Evolutionary conservation across 1,284 basidiomycete species (phyloP), one percentile per base, ranked within the genome.

Genomic region (Clitocybe nebularis): DNA sequence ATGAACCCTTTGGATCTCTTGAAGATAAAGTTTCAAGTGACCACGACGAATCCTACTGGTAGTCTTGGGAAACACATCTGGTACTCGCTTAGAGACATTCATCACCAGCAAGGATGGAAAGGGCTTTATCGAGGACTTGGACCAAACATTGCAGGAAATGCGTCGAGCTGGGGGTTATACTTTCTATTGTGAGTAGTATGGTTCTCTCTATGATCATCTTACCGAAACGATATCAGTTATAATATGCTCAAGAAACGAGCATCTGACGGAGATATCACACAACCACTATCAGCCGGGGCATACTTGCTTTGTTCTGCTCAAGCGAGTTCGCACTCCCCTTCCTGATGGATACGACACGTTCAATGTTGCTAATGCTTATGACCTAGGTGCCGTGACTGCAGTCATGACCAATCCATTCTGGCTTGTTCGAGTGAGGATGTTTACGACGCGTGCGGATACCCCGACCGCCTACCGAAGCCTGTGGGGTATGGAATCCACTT

Each of bases 391-490:
- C 5, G 82, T 86, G 22, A 97, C 94, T 2, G 93, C 95, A 0
- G 73, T 98, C 48, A 77, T 97, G 62, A 99, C 96, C 5, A 99
- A 99, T 64, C 96, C 96, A 0, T 84, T 99, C 54, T 99, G 95
- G 95, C 91, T 99, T 8, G 89, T 99, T 48, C 93, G 97, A 69
- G 95, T 97, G 5, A 81, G 95, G 46, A 95, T 99, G 83, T 99
- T 98, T 58, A 93, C 93, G 1, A 90, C 91, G 0, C 71, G 68
- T 4, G 62, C 75, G 17, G 73, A 77, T 44, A 77, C 82, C 45
- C 77, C 85, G 22, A 66, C 63, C 4, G 79, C 89, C 1, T 94
- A 95, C 62, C 75, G 77, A n/a, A 80, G 84, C 3, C 69, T 94
- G 41, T 83, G 81, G 74, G 71, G 92, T 93, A 51, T 55, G 83